phyloP scores from a whole-genome alignment of 257 asterid genomes.

The Scutellaria baicalensis region DNA sequence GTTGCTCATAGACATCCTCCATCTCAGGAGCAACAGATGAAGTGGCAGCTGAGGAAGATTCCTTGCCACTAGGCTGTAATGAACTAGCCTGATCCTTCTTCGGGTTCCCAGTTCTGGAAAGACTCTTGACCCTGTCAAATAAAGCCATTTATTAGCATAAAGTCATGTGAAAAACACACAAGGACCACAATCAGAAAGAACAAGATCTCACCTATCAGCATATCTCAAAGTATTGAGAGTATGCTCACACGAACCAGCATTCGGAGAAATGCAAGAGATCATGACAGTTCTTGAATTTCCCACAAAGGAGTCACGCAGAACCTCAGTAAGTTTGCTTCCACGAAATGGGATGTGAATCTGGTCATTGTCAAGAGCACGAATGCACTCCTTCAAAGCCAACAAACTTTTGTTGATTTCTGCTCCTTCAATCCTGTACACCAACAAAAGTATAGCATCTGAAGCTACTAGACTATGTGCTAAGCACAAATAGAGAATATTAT shows the following conservation, averaged over 20 bases:
- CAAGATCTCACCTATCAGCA: constrained; percentile 62
- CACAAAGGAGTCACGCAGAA: constrained; percentile 92
- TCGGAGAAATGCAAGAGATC: constrained; percentile 98
- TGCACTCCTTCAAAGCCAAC: constrained; percentile 91
- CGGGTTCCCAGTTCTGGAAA: constrained; percentile 77
- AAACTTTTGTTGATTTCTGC: constrained; percentile 98
- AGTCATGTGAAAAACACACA: neutral
- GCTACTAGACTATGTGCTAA: neutral
- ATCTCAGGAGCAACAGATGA: constrained; percentile 40
- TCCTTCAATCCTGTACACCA: constrained; percentile 76
- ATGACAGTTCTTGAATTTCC: constrained; percentile 96
- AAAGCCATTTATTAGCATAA: constrained; percentile 14
- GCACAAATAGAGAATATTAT: neutral
- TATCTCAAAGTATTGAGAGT: constrained; percentile 96
- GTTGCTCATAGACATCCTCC: constrained; percentile 53
- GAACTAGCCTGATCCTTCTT: constrained; percentile 65
- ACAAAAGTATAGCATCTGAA: neutral
- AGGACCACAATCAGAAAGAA: neutral
- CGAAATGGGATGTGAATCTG: constrained; percentile 97
- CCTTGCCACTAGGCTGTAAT: constrained; percentile 49
- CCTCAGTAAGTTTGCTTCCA: constrained; percentile 98
- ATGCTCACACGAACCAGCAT: constrained; percentile 96
- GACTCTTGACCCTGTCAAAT: constrained; percentile 82
- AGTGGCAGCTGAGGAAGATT: constrained; percentile 48
- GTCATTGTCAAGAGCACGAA: constrained; percentile 95